A percentile compares a stretch with the other conserved stretches of the same genome.
Evolutionary conservation across 2,329 filamentous ascomycete genomes (phyloP).

Genomic region (Hymenoscyphus infarciens): DNA sequence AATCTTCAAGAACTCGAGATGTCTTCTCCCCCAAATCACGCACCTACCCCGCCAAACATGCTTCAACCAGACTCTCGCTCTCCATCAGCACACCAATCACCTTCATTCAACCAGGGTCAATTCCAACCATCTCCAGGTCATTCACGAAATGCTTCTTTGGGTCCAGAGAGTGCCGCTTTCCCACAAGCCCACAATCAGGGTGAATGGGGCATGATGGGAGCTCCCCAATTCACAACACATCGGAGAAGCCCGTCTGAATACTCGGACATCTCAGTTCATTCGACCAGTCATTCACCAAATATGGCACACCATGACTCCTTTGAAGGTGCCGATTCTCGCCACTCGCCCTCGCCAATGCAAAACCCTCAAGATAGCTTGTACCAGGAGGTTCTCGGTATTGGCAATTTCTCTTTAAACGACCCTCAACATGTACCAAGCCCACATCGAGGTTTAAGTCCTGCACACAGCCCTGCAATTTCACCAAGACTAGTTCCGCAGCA

Average conservation of each 20-base stretch:
- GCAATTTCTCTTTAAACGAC: conserved; percentile 77
- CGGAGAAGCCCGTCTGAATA: conserved; percentile 84
- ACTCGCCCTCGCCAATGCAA: conserved; percentile 85
- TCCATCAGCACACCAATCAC: conserved; percentile 37
- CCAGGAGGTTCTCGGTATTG: conserved; percentile 73
- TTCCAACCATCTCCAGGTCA: conserved; percentile 34
- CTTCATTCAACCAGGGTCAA: conserved; percentile 32
- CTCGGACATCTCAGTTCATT: conserved; percentile 86
- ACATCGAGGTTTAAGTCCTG: conserved; percentile 73
- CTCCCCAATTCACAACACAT: conserved; percentile 70
- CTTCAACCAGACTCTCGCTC: conserved; percentile 31
- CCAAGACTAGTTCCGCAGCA: conserved; percentile 57
- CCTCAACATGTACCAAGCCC: conserved; percentile 55
- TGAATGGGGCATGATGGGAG: conserved; percentile 54
- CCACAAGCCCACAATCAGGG: conserved; percentile 46
- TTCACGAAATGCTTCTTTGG: conserved; percentile 35
- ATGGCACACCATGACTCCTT: conserved; percentile 75
- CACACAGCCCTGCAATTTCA: conserved; percentile 67
- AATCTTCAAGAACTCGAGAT: conserved; percentile 47
- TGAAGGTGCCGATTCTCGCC: conserved; percentile 64
- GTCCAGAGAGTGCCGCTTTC: conserved; percentile 43
- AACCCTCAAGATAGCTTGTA: conserved; percentile 71
- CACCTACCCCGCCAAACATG: conserved; percentile 31
- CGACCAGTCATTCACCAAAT: conserved; percentile 79
- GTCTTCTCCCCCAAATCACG: conserved; percentile 38